Evolutionary conservation across 2,329 filamentous ascomycete genomes (phyloP), one percentile per base, ranked within the genome.

Genomic region (Nemania sp.): DNA sequence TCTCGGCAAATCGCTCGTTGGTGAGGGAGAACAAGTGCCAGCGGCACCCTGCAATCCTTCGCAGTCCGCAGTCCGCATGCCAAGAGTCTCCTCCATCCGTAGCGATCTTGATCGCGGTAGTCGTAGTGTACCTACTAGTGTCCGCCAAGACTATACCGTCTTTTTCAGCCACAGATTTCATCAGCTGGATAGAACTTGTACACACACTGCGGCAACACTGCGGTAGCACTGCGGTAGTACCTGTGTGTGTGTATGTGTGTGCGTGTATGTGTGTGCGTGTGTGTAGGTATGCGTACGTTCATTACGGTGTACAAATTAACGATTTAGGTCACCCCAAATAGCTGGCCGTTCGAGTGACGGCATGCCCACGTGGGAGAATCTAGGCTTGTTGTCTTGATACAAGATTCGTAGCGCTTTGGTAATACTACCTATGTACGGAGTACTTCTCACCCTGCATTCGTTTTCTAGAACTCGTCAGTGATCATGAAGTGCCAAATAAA

Each of bases 61-160:
- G 20, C 15, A 51, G 41, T 64, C 61, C 45, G 20, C 15, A 51
- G 41, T 64, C 61, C 45, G 62, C 62, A 66, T 68, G 66, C 66
- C 66, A 68, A 68, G 66, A 58, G n/a, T n/a, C n/a, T 8, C 57
- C 62, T 63, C n/a, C n/a, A 20, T 58, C 7, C 62, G 58, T 32
- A 45, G 56, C 35, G 41, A 57, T 61, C 55, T 56, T 56, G 53
- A 59, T 63, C 60, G 62, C 54, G 63, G 55, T 41, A 41, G 35
- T 41, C 59, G 55, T 63, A 60, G 61, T 55, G 51, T 32, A 26
- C 35, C 57, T 32, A 47, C 58, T 38, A 20, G 54, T 54, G 26
- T 35, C 43, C 61, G 54, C 66, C 52, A 52, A 54, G 53, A 43
- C 22, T 55, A 62, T 26, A 57, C 45, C 29, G 29, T 56, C 27